Base-by-base conservation (phyloP, 257 asterid genomes). In the Plantago major region DNA sequence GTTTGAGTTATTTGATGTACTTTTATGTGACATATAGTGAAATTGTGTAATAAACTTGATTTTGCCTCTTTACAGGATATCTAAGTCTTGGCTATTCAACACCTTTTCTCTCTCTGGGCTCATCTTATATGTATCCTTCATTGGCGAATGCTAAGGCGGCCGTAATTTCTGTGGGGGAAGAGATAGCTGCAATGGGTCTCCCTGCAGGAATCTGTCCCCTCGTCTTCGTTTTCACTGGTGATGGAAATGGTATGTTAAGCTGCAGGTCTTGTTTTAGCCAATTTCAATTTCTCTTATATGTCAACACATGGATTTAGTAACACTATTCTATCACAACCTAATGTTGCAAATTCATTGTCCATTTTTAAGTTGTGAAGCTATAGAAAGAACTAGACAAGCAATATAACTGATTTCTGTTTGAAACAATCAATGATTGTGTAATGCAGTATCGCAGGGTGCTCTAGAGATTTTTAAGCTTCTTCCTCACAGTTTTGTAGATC, bases 81-180 rank as follows among this genome's bases (percentile, higher is more conserved):
- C 97, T 92, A 45, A 86, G 67, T 76, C 96, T 82, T 73, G 99
- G 97, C 72, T 92, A 79, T 77, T 92, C 99, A 7, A 89, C 99
- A 3, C 99, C 99, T 22, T 89, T 92, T 74, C 93, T 92, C 47
- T 86, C 97, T 15, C 64, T 92, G 65, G 97, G 97, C 49, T 67
- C 86, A 59, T 92, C 97, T 16, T 92, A 89, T 80, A 92, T 89
- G 99, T 92, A 92, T 76, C 80, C 94, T 70, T 92, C 99, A 42
- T 68, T 92, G 81, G 97, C 96, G 70, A 78, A 89, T 72, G 99
- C 99, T 47, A 92, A 92, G 79, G 93, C 99, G 59, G 99, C 99
- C 0, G 87, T 92, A 14, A 92, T 92, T 59, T 81, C 99, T 28
- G 85, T 89, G 42, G 97, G 99, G 19, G 99, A 92, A 83, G 99